A percentile compares a stretch with the other conserved stretches of the same genome.
phyloP scores from a whole-genome alignment of 495 filamentous ascomycete genomes.

The Saxophila tyrrhenica region DNA sequence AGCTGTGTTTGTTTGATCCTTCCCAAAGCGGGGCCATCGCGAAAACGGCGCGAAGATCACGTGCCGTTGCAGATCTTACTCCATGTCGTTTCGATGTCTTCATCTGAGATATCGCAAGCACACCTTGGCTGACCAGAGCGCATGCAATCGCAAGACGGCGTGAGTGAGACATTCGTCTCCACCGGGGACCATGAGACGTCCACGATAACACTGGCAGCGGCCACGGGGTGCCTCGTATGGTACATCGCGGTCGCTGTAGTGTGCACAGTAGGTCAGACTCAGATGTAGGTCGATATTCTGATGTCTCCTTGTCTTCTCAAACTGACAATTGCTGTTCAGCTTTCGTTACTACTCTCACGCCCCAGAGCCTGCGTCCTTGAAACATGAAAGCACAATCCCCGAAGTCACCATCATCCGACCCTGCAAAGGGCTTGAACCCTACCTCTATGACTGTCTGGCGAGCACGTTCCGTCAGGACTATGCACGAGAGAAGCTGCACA shows the following conservation, averaged over 20 bases:
- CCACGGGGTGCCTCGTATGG: slow-evolving; percentile 44
- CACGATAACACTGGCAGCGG: slow-evolving; percentile 9
- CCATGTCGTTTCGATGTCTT: neutral
- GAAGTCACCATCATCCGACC: slow-evolving; percentile 89
- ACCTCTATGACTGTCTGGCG: slow-evolving; percentile 86
- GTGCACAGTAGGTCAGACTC: slow-evolving; percentile 46
- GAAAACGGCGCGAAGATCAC: too few species aligned
- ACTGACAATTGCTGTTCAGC: slow-evolving; percentile 4
- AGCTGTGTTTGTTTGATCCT: too few species aligned
- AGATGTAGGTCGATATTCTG: slow-evolving; percentile 42
- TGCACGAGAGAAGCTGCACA: slow-evolving; percentile 61
- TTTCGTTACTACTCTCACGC: slow-evolving; percentile 34
- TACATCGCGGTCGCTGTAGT: slow-evolving; percentile 44
- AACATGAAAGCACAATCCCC: slow-evolving; percentile 38
- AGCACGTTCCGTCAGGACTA: slow-evolving; percentile 80
- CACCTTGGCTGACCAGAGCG: neutral
- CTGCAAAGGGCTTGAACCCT: slow-evolving; percentile 81
- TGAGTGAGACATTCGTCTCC: slow-evolving; percentile 1
- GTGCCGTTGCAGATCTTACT: too few species aligned
- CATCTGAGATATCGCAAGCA: neutral
- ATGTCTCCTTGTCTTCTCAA: slow-evolving; percentile 15
- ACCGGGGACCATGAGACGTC: neutral
- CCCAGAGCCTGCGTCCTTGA: slow-evolving; percentile 19
- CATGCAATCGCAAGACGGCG: neutral
- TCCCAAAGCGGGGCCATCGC: too few species aligned